Percentiles rank a stretch among this genome's conserved stretches.
These are phyloP conservation scores for Hyaloperonospora brassicae DNA, from an alignment of 352 stramenopile genomes.

Conservation along the genomic window DNA sequence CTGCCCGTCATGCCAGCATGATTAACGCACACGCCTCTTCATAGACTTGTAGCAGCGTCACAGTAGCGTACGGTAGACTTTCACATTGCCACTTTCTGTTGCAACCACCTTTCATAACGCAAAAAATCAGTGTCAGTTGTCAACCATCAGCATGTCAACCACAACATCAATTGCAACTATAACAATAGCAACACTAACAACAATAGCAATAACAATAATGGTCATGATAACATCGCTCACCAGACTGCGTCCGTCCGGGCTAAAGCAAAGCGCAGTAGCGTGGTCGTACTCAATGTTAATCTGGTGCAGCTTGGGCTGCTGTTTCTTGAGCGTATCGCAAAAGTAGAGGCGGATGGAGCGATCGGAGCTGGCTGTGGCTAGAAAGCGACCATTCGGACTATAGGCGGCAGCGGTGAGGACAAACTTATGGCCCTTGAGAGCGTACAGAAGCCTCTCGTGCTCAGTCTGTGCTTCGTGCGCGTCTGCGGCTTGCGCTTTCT, in stretches of 20 bases:
- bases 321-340: conserved; percentile 52
- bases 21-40: not conserved
- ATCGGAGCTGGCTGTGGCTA: conserved; percentile 67
- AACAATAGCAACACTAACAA: too few relatives aligned
- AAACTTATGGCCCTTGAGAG: conserved; percentile 70
- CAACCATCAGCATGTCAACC: not conserved
- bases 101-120: conserved; percentile 34
- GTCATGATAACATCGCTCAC: conserved; percentile 10
- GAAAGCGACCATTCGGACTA: conserved; percentile 70
- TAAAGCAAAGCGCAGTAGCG: conserved; percentile 65
- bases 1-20: conserved; percentile 3
- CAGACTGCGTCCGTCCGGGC: conserved; percentile 61
- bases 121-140: not conserved
- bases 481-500: conserved; percentile 22
- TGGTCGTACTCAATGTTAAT: conserved; percentile 81
- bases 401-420: conserved; percentile 53
- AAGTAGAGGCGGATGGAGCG: conserved; percentile 66
- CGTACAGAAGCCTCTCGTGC: conserved; percentile 34
- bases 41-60: not conserved
- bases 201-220: too few relatives aligned
- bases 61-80: conserved; percentile 55
- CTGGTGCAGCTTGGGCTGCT: conserved; percentile 48
- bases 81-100: conserved; percentile 56
- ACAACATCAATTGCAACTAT: too few relatives aligned
- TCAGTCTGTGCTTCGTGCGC: conserved; percentile 20